Evolutionary conservation across 345 rosid species (phyloP).

Genomic region (Populus tremula): DNA sequence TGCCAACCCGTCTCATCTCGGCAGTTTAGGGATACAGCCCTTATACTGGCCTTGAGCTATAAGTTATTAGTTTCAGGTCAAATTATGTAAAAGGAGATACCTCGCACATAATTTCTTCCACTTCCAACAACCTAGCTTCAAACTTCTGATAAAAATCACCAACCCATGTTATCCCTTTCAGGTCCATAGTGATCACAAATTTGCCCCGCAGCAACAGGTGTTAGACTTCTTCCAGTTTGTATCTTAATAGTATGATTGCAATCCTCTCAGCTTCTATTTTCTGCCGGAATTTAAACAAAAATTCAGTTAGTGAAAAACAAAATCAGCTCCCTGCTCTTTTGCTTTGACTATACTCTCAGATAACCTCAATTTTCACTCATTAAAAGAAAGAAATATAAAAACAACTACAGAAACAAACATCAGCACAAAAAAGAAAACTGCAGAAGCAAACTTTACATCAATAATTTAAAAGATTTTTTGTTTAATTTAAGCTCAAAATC

Average conservation of each 20-base stretch:
- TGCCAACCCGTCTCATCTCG: neutral
- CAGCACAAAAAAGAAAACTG: neutral
- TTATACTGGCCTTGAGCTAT: neutral
- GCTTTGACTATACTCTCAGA: neutral
- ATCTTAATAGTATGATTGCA: neutral
- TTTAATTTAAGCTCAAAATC: neutral
- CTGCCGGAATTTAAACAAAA: conserved; percentile 12
- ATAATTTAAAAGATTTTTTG: no score
- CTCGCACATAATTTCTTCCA: conserved; percentile 81
- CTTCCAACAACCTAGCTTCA: conserved; percentile 89
- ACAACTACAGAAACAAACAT: neutral
- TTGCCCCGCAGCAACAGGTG: conserved; percentile 12
- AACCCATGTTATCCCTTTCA: conserved; percentile 67
- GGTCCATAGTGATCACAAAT: conserved; percentile 43
- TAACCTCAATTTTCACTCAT: neutral
- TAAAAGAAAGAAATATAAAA: neutral
- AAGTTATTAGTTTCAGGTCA: neutral
- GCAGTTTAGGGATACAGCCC: neutral
- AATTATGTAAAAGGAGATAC: conserved; percentile 26
- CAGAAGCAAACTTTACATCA: neutral
- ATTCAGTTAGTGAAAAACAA: neutral
- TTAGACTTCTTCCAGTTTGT: conserved; percentile 4
- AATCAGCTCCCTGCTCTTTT: neutral
- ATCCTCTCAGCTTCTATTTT: conserved; percentile 1
- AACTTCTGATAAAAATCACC: conserved; percentile 75